phyloP scores from a whole-genome alignment of 345 rosid species.

The Triadica sebifera region DNA sequence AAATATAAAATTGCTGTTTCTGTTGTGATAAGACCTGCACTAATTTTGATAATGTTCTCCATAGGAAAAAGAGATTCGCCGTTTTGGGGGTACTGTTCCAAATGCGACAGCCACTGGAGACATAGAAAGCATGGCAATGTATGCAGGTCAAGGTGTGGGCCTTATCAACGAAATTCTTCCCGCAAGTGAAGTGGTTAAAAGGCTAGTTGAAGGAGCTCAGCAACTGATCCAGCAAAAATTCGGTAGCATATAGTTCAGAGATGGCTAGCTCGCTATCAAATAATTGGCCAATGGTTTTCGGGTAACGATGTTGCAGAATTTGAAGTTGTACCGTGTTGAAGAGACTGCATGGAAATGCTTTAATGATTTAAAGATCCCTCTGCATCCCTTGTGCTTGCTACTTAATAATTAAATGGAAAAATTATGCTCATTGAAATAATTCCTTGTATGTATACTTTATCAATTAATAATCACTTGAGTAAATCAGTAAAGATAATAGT shows the following conservation, averaged over 20 bases:
- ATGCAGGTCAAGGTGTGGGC: conserved; percentile 81
- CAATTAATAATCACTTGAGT: too few species aligned
- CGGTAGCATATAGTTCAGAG: conserved; percentile 5
- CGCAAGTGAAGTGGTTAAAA: conserved; percentile 61
- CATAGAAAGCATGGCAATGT: conserved; percentile 89
- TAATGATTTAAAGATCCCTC: background rate
- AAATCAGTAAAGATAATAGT: too few species aligned
- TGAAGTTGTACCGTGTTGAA: background rate
- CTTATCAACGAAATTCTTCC: conserved; percentile 74
- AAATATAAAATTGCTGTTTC: background rate
- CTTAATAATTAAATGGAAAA: too few species aligned
- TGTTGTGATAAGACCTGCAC: background rate
- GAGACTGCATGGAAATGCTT: background rate
- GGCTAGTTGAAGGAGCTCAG: conserved; percentile 66
- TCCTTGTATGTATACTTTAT: too few species aligned
- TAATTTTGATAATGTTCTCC: background rate
- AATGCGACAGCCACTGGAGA: conserved; percentile 65
- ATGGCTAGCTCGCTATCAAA: background rate
- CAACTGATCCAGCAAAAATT: conserved; percentile 42
- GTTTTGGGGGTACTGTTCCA: conserved; percentile 71
- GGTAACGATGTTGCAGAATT: background rate
- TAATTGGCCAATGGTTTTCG: background rate
- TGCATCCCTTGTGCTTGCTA: too few species aligned
- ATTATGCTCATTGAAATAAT: too few species aligned
- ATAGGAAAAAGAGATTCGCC: conserved; percentile 75